Conservation (phyloP, 164 flowering plant species). For the Warburgia ugandensis region DNA sequence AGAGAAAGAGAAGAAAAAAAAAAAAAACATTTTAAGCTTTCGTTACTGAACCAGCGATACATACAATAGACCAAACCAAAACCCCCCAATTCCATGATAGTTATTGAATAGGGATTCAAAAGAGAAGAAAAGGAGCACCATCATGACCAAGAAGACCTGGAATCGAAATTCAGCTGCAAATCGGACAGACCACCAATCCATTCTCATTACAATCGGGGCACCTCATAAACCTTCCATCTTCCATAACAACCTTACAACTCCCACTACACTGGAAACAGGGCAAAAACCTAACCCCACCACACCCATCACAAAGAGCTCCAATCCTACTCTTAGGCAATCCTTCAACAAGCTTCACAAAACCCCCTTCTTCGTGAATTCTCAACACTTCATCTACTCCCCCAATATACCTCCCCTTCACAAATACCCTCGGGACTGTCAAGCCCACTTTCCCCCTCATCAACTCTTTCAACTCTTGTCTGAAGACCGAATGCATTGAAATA, state of each 20-base stretch:
- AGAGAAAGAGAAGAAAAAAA: too few species aligned
- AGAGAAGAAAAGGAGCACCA: too few species aligned
- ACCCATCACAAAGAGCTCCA: slow-evolving; percentile 66
- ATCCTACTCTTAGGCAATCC: slow-evolving; percentile 49
- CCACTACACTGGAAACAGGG: slow-evolving; percentile 82
- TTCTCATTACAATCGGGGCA: slow-evolving; percentile 94
- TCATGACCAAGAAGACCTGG: too few species aligned
- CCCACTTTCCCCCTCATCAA: slow-evolving; percentile 38
- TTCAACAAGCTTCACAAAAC: slow-evolving; percentile 34
- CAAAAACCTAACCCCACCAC: slow-evolving; percentile 77
- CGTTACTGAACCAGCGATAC: too few species aligned
- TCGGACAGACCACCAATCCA: slow-evolving; percentile 81
- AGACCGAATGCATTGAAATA: slow-evolving; percentile 80
- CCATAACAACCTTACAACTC: slow-evolving; percentile 57
- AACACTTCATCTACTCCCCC: slow-evolving; percentile 88
- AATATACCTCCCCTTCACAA: slow-evolving; percentile 68
- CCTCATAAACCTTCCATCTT: slow-evolving; percentile 34
- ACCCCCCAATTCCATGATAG: too few species aligned
- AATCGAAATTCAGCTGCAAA: slow-evolving; percentile 80
- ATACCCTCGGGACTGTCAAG: slow-evolving; percentile 55
- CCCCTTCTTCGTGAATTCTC: slow-evolving; percentile 61
- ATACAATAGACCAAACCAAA: too few species aligned
- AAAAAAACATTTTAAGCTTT: too few species aligned
- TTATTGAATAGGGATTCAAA: too few species aligned
- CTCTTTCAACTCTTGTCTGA: slow-evolving; percentile 61